phyloP scores from a whole-genome alignment of 2,329 filamentous ascomycete genomes.

The Clarireedia paspali region DNA sequence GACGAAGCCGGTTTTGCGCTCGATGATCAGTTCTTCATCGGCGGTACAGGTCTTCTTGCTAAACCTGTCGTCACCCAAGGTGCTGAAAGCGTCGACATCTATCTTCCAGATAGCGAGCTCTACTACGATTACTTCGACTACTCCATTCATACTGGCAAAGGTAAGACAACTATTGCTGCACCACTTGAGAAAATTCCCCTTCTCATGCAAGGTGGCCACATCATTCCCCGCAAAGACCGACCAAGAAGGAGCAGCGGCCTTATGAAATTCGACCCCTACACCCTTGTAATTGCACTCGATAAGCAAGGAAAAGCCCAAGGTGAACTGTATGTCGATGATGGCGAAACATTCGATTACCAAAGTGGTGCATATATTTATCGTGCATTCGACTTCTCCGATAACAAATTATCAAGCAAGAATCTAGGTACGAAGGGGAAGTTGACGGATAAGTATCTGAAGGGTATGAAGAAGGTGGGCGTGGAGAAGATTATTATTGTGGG shows the following conservation, averaged over 20 bases:
- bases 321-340: slow-evolving; percentile 85
- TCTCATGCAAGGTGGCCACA: slow-evolving; percentile 86
- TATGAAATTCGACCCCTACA: slow-evolving; percentile 95
- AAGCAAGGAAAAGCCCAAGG: slow-evolving; percentile 67
- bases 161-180: slow-evolving; percentile 62
- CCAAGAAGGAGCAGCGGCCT: slow-evolving; percentile 77
- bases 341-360: slow-evolving; percentile 84
- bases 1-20: slow-evolving; percentile 83
- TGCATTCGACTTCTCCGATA: slow-evolving; percentile 57
- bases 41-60: slow-evolving; percentile 78
- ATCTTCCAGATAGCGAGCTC: slow-evolving; percentile 78
- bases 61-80: slow-evolving; percentile 83
- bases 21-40: slow-evolving; percentile 91
- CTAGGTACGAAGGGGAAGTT: slow-evolving; percentile 50
- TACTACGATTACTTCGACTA: slow-evolving; percentile 98
- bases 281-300: slow-evolving; percentile 69
- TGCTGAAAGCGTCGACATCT: slow-evolving; percentile 66
- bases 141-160: slow-evolving; percentile 60
- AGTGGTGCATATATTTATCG: slow-evolving; percentile 84
- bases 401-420: slow-evolving; percentile 62
- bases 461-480: slow-evolving; percentile 68
- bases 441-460: slow-evolving; percentile 67
- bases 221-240: slow-evolving; percentile 82
- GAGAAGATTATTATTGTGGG: slow-evolving; percentile 82
- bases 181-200: slow-evolving; percentile 82